phyloP scores from a whole-genome alignment of 805 yeast genomes.

The Barnettozyma siamensis region DNA sequence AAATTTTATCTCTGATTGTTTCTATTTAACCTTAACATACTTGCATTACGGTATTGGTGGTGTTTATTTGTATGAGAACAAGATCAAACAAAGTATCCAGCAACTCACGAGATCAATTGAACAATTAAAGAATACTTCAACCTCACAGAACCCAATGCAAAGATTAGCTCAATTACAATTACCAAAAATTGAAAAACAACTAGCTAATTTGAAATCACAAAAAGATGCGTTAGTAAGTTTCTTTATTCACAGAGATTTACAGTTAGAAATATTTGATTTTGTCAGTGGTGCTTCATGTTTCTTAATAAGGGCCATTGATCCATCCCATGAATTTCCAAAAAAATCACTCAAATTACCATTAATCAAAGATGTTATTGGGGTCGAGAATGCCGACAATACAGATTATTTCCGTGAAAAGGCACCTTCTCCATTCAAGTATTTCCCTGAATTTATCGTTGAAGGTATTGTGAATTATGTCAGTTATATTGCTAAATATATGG shows the following conservation, averaged over 20 bases:
- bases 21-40: constrained; percentile 71
- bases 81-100: constrained; percentile 46
- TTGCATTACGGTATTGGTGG: constrained; percentile 91
- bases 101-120: constrained; percentile 37
- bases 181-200: constrained; percentile 42
- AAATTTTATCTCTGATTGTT: constrained; percentile 90
- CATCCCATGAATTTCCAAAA: constrained; percentile 57
- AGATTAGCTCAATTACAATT: constrained; percentile 37
- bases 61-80: constrained; percentile 48
- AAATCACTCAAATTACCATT: constrained; percentile 47
- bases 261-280: constrained; percentile 68
- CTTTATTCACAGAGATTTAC: constrained; percentile 50
- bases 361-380: constrained; percentile 52
- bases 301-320: constrained; percentile 67
- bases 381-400: constrained; percentile 69
- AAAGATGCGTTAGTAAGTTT: constrained; percentile 59
- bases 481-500: constrained; percentile 49
- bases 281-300: constrained; percentile 71
- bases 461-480: constrained; percentile 71
- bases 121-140: constrained; percentile 14
- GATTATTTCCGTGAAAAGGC: constrained; percentile 60
- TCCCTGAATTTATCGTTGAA: constrained; percentile 82
- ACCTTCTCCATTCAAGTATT: constrained; percentile 72
- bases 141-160: constrained; percentile 21
- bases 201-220: constrained; percentile 34